Evolutionary conservation across 768 basidiomycete genomes (phyloP).

Genomic region (Tulasnella sp.): DNA sequence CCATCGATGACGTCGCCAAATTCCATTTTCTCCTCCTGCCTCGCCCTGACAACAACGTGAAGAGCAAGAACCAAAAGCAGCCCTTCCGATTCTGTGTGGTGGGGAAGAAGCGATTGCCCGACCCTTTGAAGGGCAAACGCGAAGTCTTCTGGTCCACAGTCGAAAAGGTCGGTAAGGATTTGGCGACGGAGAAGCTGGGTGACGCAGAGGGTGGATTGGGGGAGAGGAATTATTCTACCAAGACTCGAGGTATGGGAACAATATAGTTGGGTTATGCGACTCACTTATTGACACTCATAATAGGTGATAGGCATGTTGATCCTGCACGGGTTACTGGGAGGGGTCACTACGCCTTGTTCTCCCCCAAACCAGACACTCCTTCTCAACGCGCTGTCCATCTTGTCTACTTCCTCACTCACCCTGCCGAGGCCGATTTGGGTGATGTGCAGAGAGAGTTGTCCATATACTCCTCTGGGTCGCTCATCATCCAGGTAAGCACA

Average conservation of each 20-base stretch:
- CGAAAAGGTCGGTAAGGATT: slow-evolving; percentile 4
- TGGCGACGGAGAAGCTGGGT: not conserved
- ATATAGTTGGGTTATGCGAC: not conserved
- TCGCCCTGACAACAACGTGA: not conserved
- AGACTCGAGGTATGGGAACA: not conserved
- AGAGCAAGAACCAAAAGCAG: not conserved
- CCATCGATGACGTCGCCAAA: slow-evolving; percentile 9
- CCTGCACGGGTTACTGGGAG: slow-evolving; percentile 9
- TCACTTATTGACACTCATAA: not conserved
- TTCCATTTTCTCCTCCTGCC: slow-evolving; percentile 9
- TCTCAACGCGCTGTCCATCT: slow-evolving; percentile 7
- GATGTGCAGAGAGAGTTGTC: slow-evolving; percentile 6
- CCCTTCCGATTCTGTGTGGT: slow-evolving; percentile 1
- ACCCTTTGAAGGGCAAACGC: slow-evolving; percentile 1
- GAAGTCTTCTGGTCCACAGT: slow-evolving; percentile 11
- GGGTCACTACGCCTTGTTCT: slow-evolving; percentile 12
- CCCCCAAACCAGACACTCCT: slow-evolving; percentile 6
- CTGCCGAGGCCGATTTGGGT: not conserved
- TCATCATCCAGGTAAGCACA: slow-evolving; percentile 1
- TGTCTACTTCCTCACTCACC: slow-evolving; percentile 9
- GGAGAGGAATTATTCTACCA: not conserved
- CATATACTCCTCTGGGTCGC: slow-evolving; percentile 6
- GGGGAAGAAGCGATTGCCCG: slow-evolving; percentile 10
- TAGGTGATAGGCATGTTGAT: slow-evolving; percentile 3
- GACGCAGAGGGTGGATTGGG: slow-evolving; percentile 6